Conservation (phyloP, 345 rosid genomes). For the Populus alba region DNA sequence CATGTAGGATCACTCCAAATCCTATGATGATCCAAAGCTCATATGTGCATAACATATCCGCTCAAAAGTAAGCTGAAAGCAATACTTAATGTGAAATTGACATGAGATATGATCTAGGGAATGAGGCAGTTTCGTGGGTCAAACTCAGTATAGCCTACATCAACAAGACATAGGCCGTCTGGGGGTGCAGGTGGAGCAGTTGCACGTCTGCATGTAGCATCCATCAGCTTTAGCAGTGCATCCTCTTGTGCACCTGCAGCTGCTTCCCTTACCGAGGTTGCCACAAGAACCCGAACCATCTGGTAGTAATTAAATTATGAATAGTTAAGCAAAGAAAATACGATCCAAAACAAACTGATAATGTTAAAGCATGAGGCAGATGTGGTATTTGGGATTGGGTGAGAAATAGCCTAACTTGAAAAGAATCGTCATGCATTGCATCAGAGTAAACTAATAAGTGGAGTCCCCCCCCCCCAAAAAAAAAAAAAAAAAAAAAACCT, state of each 20-base stretch:
- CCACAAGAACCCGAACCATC: conserved; percentile 95
- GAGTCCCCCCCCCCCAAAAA: no score
- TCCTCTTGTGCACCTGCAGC: conserved; percentile 83
- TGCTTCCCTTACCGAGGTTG: conserved; percentile 87
- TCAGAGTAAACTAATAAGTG: no score
- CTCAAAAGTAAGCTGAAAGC: background rate
- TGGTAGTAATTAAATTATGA: conserved; percentile 13
- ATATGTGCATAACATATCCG: background rate
- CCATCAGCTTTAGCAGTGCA: conserved; percentile 63
- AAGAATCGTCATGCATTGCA: background rate
- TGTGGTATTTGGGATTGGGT: background rate
- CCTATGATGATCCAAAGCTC: background rate
- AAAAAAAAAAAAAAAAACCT: no score
- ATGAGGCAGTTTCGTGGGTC: conserved; percentile 54
- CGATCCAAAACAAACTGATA: background rate
- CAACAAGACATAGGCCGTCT: conserved; percentile 76
- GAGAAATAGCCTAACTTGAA: background rate
- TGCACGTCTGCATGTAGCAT: conserved; percentile 85
- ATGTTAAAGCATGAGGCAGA: background rate
- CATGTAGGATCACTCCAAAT: background rate
- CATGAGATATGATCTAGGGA: background rate
- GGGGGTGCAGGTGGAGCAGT: conserved; percentile 96
- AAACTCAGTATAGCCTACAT: conserved; percentile 78
- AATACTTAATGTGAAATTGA: background rate
- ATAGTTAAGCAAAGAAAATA: background rate